Evolutionary conservation across 331 rosid species (phyloP).

Genomic region (Dryas integrifolia): DNA sequence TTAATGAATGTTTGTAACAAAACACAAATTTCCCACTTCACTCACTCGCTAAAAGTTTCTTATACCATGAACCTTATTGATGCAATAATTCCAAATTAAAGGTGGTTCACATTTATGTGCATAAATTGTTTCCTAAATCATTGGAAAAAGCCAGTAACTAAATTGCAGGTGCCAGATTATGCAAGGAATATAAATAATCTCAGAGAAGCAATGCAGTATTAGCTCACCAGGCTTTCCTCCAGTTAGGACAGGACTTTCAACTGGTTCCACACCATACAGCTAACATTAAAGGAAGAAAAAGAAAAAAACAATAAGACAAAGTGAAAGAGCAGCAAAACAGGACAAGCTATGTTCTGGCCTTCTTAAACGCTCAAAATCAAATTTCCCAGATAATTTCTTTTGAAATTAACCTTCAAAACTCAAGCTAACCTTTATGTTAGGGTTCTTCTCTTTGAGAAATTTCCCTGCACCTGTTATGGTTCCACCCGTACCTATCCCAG

Average conservation of each 20-base stretch:
- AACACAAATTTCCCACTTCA: neutral
- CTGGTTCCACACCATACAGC: slow-evolving; percentile 73
- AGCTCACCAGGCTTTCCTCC: slow-evolving; percentile 73
- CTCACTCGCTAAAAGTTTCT: neutral
- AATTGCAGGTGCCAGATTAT: neutral
- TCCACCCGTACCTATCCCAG: slow-evolving; percentile 79
- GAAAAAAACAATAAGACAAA: slow-evolving; percentile 2
- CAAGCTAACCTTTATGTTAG: slow-evolving; percentile 48
- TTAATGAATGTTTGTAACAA: neutral
- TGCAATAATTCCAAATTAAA: too few species aligned
- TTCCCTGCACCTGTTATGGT: slow-evolving; percentile 73
- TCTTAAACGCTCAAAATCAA: neutral
- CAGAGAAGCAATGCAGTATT: slow-evolving; percentile 1
- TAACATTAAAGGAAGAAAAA: slow-evolving; percentile 15
- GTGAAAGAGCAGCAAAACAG: slow-evolving; percentile 3
- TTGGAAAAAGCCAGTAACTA: neutral
- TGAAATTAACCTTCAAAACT: neutral
- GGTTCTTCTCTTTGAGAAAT: slow-evolving; percentile 65
- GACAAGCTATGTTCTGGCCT: neutral
- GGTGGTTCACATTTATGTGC: too few species aligned
- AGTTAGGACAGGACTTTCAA: slow-evolving; percentile 59
- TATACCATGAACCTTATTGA: too few species aligned
- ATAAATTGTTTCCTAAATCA: neutral
- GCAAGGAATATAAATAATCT: neutral
- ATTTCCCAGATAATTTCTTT: neutral